phyloP scores from a whole-genome alignment of 495 filamentous ascomycete species.

The Xeromyces bisporus region DNA sequence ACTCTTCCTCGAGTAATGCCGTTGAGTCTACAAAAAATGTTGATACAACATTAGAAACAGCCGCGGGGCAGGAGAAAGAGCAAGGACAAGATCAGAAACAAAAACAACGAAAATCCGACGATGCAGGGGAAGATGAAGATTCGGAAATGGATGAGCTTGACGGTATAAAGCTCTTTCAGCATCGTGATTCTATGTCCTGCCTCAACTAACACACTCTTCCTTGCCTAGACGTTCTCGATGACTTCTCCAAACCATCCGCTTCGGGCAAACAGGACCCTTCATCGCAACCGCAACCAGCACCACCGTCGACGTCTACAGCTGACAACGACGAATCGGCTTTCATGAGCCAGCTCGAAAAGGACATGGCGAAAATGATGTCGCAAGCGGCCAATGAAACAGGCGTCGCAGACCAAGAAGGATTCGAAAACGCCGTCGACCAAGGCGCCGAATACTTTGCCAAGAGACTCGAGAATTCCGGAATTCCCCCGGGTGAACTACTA shows the following conservation, averaged over 20 bases:
- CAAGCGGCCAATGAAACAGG: slow-evolving; percentile 13
- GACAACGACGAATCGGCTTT: slow-evolving; percentile 45
- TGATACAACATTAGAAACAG: background rate
- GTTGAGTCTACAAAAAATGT: too few species aligned
- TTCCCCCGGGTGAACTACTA: slow-evolving; percentile 57
- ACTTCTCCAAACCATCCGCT: slow-evolving; percentile 41
- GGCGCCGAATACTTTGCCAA: slow-evolving; percentile 46
- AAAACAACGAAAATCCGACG: slow-evolving; percentile 2
- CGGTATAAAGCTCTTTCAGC: too few species aligned
- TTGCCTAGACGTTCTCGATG: slow-evolving; percentile 66
- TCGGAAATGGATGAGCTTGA: slow-evolving; percentile 81
- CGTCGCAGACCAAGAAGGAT: slow-evolving; percentile 8
- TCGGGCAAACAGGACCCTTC: slow-evolving; percentile 19
- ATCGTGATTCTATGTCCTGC: too few species aligned
- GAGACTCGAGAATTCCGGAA: slow-evolving; percentile 62
- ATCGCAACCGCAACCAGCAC: slow-evolving; percentile 3
- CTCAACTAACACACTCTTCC: background rate
- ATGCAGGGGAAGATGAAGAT: slow-evolving; percentile 19
- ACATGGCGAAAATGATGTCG: slow-evolving; percentile 69
- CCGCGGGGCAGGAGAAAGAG: slow-evolving; percentile 7
- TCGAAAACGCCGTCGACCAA: slow-evolving; percentile 17
- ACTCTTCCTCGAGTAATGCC: too few species aligned
- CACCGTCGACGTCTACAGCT: slow-evolving; percentile 6
- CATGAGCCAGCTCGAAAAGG: slow-evolving; percentile 62
- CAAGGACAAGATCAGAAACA: slow-evolving; percentile 3